A percentile compares a stretch with the other conserved stretches of the same genome.
Evolutionary conservation across 306 rosid species (phyloP).

Genomic region (Casuarina equisetifolia): DNA sequence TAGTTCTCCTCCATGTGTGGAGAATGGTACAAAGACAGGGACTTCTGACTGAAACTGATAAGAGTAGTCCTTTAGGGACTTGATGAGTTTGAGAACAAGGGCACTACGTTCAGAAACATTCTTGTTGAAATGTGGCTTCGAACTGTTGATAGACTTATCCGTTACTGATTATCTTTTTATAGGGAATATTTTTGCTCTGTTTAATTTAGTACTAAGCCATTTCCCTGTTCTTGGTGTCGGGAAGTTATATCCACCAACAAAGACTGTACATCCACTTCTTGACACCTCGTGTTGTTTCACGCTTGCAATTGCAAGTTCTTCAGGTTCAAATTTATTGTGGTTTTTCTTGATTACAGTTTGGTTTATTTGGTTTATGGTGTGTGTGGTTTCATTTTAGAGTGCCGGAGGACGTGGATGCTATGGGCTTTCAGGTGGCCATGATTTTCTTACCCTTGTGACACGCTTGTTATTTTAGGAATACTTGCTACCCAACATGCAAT

Average conservation of each 20-base stretch:
- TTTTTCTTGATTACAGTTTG: not conserved
- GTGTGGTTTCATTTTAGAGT: not conserved
- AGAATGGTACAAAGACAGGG: slow-evolving; percentile 14
- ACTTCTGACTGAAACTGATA: slow-evolving; percentile 20
- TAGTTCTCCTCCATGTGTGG: slow-evolving; percentile 29
- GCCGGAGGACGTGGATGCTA: not conserved
- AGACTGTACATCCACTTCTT: slow-evolving; percentile 14
- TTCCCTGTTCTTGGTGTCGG: slow-evolving; percentile 27
- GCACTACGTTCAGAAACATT: slow-evolving; percentile 33
- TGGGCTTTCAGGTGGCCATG: not conserved
- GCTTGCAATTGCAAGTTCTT: not conserved
- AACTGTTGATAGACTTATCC: slow-evolving; percentile 24
- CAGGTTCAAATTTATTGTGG: not conserved
- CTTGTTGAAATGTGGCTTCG: slow-evolving; percentile 37
- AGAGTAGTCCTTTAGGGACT: slow-evolving; percentile 20
- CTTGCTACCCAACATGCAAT: no score
- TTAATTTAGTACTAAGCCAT: slow-evolving; percentile 19
- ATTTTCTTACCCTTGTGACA: not conserved
- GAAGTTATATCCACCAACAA: slow-evolving; percentile 23
- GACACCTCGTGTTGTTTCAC: slow-evolving; percentile 10
- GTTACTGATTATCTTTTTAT: slow-evolving; percentile 32
- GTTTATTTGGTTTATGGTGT: not conserved
- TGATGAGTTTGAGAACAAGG: slow-evolving; percentile 35
- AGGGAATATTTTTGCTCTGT: slow-evolving; percentile 29
- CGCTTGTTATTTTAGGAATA: not conserved